phyloP scores from a whole-genome alignment of 306 rosid genomes.

The Citrullus mucosospermus region DNA sequence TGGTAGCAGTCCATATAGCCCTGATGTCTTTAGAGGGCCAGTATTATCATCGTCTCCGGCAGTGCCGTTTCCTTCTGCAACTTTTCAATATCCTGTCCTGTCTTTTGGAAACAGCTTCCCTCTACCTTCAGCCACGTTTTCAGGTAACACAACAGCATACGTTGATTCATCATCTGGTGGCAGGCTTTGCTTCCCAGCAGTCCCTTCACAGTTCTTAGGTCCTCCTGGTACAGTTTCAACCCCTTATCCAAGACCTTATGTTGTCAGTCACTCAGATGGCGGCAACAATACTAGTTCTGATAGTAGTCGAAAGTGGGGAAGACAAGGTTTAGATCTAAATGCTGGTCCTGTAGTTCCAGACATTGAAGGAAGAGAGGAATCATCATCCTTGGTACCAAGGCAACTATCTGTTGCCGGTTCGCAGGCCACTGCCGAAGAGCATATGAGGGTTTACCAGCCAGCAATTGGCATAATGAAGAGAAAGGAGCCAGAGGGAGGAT shows the following conservation, averaged over 20 bases:
- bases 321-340: conserved; percentile 63
- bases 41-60: conserved; percentile 60
- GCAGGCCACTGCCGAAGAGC: conserved; percentile 43
- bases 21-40: conserved; percentile 41
- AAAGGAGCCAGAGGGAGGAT: conserved; percentile 72
- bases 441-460: conserved; percentile 37
- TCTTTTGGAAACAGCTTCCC: conserved; percentile 50
- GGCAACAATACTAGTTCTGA: conserved; percentile 35
- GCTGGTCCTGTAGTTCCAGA: conserved; percentile 64
- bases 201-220: conserved; percentile 42
- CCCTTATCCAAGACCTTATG: conserved; percentile 44
- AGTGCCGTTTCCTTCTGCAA: conserved; percentile 34
- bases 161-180: conserved; percentile 49
- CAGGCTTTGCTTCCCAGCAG: conserved; percentile 46
- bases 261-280: conserved; percentile 37
- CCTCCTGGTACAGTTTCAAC: conserved; percentile 44
- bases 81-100: conserved; percentile 47
- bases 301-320: conserved; percentile 44
- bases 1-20: conserved; percentile 34
- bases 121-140: conserved; percentile 36
- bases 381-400: conserved; percentile 21
- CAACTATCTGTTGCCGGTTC: conserved; percentile 54
- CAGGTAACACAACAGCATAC: conserved; percentile 34
- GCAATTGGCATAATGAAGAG: conserved; percentile 39
- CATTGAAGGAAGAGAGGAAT: conserved; percentile 50